phyloP scores from a whole-genome alignment of 306 rosid species.

The Vigna unguiculata region DNA sequence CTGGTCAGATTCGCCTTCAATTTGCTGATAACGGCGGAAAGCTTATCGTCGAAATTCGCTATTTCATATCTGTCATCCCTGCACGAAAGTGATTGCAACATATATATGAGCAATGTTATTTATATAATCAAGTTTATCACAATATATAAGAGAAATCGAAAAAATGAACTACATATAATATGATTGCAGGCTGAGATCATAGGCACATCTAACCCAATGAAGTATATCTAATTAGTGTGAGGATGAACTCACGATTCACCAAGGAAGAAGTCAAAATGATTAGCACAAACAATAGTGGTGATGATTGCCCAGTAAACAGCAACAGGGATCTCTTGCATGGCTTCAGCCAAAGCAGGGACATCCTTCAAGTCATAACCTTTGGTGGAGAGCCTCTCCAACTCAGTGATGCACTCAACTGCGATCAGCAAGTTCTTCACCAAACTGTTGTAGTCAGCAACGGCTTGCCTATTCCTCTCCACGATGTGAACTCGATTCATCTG shows the following conservation, averaged over 20 bases:
- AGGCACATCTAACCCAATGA: too few species aligned
- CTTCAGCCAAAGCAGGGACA: slow-evolving; percentile 47
- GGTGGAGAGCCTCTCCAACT: slow-evolving; percentile 56
- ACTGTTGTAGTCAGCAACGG: slow-evolving; percentile 41
- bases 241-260: slow-evolving; percentile 44
- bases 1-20: slow-evolving; percentile 51
- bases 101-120: neutral
- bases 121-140: neutral
- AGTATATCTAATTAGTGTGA: neutral
- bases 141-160: neutral
- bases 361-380: slow-evolving; percentile 49
- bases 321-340: slow-evolving; percentile 52
- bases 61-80: slow-evolving; percentile 49
- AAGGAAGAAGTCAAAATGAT: slow-evolving; percentile 42
- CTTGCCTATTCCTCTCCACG: slow-evolving; percentile 41
- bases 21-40: slow-evolving; percentile 45
- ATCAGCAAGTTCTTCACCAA: slow-evolving; percentile 44
- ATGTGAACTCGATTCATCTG: slow-evolving; percentile 40
- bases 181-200: too few species aligned
- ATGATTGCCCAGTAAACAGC: slow-evolving; percentile 57
- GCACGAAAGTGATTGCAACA: neutral
- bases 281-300: slow-evolving; percentile 49
- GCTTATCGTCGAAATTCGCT: slow-evolving; percentile 44
- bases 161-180: too few species aligned
- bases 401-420: slow-evolving; percentile 61